Percentiles rank a stretch among this genome's conserved stretches.
Conservation (phyloP, 1,139 yeast species). For the Yamadazyma taylorii region DNA sequence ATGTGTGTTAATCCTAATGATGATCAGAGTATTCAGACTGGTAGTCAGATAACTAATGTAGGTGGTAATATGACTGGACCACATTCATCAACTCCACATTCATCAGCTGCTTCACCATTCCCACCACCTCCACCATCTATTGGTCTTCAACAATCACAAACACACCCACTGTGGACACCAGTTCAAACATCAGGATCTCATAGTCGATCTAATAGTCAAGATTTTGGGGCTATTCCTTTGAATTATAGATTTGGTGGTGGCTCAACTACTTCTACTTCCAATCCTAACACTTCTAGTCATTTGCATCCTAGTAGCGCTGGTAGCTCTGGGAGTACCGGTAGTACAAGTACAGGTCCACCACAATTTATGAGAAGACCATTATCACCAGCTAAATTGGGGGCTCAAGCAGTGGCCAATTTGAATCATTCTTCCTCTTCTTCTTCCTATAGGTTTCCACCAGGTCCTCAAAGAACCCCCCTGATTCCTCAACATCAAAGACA, state of each 20-base stretch:
- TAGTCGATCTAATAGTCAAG: conserved; percentile 15
- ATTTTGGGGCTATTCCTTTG: conserved; percentile 12
- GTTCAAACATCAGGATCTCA: conserved; percentile 6
- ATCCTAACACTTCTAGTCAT: too few relatives aligned
- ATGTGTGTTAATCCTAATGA: conserved; percentile 45
- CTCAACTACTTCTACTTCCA: conserved; percentile 4
- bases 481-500: conserved; percentile 41
- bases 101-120: too few relatives aligned
- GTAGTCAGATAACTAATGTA: background rate
- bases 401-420: conserved; percentile 65
- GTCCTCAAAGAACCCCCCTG: conserved; percentile 15
- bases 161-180: conserved; percentile 12
- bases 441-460: conserved; percentile 24
- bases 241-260: conserved; percentile 17
- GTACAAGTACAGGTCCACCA: conserved; percentile 11
- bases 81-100: too few relatives aligned
- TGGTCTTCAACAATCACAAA: conserved; percentile 13
- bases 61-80: too few relatives aligned
- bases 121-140: conserved; percentile 4
- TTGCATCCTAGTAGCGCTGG: too few relatives aligned
- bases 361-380: conserved; percentile 21
- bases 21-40: conserved; percentile 1
- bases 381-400: conserved; percentile 75
- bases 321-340: conserved; percentile 2
- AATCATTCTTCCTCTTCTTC: conserved; percentile 34